Evolutionary conservation across 257 asterid genomes (phyloP).

Genomic region (Solanum paucissectum): DNA sequence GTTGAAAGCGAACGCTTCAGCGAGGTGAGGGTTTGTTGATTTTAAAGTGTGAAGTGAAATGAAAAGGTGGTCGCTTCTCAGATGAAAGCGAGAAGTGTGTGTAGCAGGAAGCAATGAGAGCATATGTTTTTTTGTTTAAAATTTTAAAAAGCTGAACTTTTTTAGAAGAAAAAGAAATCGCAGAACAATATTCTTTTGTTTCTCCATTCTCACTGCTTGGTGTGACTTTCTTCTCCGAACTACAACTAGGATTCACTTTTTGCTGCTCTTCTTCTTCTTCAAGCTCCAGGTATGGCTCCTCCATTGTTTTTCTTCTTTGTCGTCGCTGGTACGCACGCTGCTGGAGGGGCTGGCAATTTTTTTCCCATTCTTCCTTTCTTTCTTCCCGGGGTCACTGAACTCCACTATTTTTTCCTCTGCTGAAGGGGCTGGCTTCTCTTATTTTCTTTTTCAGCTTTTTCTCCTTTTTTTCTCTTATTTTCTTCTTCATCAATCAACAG

Average conservation of each 20-base stretch:
- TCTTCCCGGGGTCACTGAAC: background rate
- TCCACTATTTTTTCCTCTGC: background rate
- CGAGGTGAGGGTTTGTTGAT: background rate
- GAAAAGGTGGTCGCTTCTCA: background rate
- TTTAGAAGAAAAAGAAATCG: background rate
- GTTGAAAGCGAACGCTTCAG: background rate
- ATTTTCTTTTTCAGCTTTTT: background rate
- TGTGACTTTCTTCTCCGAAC: background rate
- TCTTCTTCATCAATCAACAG: background rate
- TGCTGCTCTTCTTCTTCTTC: background rate
- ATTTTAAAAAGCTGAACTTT: background rate
- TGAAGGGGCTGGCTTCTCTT: background rate
- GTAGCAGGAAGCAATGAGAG: background rate
- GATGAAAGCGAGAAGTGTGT: background rate
- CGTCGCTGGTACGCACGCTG: background rate
- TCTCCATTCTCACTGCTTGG: background rate
- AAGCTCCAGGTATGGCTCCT: background rate
- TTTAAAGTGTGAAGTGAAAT: background rate
- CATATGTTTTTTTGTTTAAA: background rate
- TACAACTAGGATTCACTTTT: background rate
- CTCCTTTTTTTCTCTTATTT: background rate
- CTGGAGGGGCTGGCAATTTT: background rate
- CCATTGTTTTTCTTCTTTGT: background rate
- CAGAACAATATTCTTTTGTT: background rate
- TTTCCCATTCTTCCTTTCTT: background rate